A percentile compares a stretch with the other conserved stretches of the same genome.
Conservation (phyloP, 345 rosid genomes). For the Erysimum cheiranthoides region DNA sequence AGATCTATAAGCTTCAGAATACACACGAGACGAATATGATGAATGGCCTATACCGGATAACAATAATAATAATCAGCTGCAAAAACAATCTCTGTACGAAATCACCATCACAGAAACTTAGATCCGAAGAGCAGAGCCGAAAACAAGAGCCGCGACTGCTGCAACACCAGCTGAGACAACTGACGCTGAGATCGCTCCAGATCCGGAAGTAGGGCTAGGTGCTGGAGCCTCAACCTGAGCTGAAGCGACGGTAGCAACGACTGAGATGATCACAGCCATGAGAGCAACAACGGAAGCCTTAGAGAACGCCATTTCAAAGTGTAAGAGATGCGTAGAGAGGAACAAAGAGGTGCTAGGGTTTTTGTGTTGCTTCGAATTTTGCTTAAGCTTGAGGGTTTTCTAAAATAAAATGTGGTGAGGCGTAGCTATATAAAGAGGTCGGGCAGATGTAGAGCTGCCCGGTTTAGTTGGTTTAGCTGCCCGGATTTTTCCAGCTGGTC, state of each 20-base stretch:
- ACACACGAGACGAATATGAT: conserved; percentile 44
- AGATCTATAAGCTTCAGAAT: conserved; percentile 45
- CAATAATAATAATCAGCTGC: not conserved
- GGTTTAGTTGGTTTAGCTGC: conserved; percentile 37
- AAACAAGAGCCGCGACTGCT: conserved; percentile 49
- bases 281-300: conserved; percentile 47
- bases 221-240: conserved; percentile 67
- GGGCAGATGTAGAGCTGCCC: conserved; percentile 32
- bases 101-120: conserved; percentile 45
- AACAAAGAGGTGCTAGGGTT: not conserved
- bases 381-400: not conserved
- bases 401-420: not conserved
- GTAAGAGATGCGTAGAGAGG: not conserved
- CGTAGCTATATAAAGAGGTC: conserved; percentile 40
- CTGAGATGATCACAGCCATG: conserved; percentile 47
- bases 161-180: conserved; percentile 51
- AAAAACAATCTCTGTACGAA: conserved; percentile 47
- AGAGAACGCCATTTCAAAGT: conserved; percentile 52
- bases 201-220: conserved; percentile 59
- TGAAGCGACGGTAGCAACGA: conserved; percentile 46
- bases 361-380: not conserved
- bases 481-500: conserved; percentile 48
- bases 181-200: conserved; percentile 53
- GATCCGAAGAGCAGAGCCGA: conserved; percentile 60
- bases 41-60: conserved; percentile 39